phyloP scores from a whole-genome alignment of 768 basidiomycete species.

The Auriscalpium orientale region DNA sequence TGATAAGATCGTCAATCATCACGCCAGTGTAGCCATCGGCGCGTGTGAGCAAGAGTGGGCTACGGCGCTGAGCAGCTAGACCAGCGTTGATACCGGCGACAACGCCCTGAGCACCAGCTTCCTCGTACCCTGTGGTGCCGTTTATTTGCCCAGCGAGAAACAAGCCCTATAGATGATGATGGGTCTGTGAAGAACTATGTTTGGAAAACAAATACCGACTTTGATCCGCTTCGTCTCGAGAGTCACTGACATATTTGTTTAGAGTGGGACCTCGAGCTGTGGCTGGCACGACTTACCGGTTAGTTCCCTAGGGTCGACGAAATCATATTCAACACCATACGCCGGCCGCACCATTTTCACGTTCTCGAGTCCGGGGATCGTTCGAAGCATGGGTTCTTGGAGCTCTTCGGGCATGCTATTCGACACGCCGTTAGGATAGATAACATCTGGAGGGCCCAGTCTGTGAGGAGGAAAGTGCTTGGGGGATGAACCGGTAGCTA shows the following conservation, averaged over 20 bases:
- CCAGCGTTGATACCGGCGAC: slow-evolving; percentile 88
- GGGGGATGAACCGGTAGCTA: background rate
- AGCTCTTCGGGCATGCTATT: slow-evolving; percentile 82
- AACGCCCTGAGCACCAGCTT: slow-evolving; percentile 87
- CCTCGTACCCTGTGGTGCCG: slow-evolving; percentile 90
- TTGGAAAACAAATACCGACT: slow-evolving; percentile 25
- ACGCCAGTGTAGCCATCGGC: slow-evolving; percentile 86
- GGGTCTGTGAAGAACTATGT: too few relatives aligned
- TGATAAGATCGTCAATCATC: slow-evolving; percentile 86
- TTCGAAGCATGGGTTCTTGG: slow-evolving; percentile 77
- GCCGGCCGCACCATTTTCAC: slow-evolving; percentile 80
- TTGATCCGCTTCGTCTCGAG: slow-evolving; percentile 81
- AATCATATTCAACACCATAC: slow-evolving; percentile 91
- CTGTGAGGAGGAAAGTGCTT: too few relatives aligned
- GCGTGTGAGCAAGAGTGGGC: slow-evolving; percentile 62
- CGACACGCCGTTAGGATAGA: slow-evolving; percentile 88
- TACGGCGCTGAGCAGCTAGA: slow-evolving; percentile 45
- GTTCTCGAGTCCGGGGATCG: slow-evolving; percentile 77
- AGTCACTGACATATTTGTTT: slow-evolving; percentile 44
- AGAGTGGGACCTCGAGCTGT: background rate
- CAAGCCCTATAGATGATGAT: slow-evolving; percentile 22
- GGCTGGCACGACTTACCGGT: slow-evolving; percentile 39
- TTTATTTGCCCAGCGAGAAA: slow-evolving; percentile 32
- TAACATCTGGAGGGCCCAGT: slow-evolving; percentile 45
- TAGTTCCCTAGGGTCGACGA: slow-evolving; percentile 80